These are phyloP conservation scores for Trichoderma gracile DNA, from an alignment of 2,329 filamentous ascomycete species.

Conservation along the genomic window DNA sequence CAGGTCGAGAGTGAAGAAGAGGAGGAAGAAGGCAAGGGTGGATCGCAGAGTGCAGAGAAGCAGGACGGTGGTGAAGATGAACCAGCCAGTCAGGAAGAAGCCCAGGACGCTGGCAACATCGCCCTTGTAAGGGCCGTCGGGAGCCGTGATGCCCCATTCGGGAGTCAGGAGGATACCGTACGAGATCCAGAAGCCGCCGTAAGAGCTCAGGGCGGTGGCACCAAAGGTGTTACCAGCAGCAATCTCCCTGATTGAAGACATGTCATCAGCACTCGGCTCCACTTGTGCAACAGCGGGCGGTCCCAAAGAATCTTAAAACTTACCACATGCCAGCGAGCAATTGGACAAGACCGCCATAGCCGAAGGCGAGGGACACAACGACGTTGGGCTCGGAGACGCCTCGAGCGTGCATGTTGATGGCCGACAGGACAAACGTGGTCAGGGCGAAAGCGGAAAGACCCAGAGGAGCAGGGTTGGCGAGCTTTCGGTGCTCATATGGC, in stretches of 20 bases:
- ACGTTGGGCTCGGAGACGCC: conserved; percentile 63
- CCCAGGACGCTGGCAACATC: conserved; percentile 61
- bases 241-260: conserved; percentile 66
- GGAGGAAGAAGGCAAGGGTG: conserved; percentile 73
- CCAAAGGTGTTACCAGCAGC: conserved; percentile 85
- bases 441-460: conserved; percentile 78
- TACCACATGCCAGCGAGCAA: conserved; percentile 85
- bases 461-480: conserved; percentile 77
- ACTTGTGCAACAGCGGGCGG: not conserved
- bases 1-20: conserved; percentile 76
- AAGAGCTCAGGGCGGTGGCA: conserved; percentile 77
- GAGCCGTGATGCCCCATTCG: conserved; percentile 58
- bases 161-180: conserved; percentile 73
- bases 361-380: conserved; percentile 68
- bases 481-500: conserved; percentile 65
- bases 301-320: conserved; percentile 37
- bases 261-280: conserved; percentile 24
- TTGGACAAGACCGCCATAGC: conserved; percentile 77
- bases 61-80: conserved; percentile 78
- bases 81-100: conserved; percentile 78
- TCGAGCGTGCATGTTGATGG: conserved; percentile 69
- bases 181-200: conserved; percentile 81
- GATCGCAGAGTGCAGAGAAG: conserved; percentile 74
- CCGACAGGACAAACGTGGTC: conserved; percentile 77
- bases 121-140: conserved; percentile 49